Conservation (phyloP, 495 filamentous ascomycete genomes). For the Platismatia glauca region DNA sequence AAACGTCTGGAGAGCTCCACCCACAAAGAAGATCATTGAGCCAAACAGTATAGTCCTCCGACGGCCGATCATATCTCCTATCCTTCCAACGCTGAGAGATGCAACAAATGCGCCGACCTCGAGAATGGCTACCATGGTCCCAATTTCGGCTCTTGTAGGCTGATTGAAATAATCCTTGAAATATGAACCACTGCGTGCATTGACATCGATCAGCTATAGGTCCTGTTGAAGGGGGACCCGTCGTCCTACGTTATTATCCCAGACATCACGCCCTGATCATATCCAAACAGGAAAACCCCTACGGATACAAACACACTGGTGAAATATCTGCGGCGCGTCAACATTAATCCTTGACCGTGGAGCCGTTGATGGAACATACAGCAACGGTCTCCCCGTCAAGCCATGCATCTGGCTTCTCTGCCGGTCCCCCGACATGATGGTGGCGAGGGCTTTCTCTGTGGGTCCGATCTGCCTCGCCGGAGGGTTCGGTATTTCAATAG, state of each 20-base stretch:
- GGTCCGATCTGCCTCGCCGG: conserved; percentile 50
- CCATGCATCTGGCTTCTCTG: conserved; percentile 67
- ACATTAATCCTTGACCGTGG: not conserved
- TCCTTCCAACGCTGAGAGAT: conserved; percentile 75
- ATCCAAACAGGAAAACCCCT: conserved; percentile 95
- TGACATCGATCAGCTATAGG: conserved; percentile 18
- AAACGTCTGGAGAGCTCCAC: conserved; percentile 77
- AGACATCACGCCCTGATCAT: conserved; percentile 99
- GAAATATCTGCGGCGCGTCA: conserved; percentile 66
- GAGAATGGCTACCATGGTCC: conserved; percentile 93
- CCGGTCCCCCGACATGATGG: conserved; percentile 74
- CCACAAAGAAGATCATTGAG: conserved; percentile 83
- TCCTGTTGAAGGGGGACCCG: not conserved
- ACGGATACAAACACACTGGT: conserved; percentile 97
- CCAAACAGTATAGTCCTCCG: conserved; percentile 89
- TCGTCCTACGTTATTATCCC: conserved; percentile 87
- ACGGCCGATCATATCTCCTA: conserved; percentile 88
- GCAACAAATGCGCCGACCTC: conserved; percentile 90
- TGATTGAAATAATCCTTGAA: conserved; percentile 91
- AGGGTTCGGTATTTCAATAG: conserved; percentile 71
- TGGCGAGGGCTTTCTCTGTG: conserved; percentile 58
- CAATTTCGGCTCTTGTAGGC: conserved; percentile 72
- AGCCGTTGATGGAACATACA: conserved; percentile 49
- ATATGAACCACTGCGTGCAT: conserved; percentile 56
- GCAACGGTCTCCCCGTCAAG: conserved; percentile 86